phyloP scores from a whole-genome alignment of 2,329 filamentous ascomycete genomes.

The Xylaria sp. region DNA sequence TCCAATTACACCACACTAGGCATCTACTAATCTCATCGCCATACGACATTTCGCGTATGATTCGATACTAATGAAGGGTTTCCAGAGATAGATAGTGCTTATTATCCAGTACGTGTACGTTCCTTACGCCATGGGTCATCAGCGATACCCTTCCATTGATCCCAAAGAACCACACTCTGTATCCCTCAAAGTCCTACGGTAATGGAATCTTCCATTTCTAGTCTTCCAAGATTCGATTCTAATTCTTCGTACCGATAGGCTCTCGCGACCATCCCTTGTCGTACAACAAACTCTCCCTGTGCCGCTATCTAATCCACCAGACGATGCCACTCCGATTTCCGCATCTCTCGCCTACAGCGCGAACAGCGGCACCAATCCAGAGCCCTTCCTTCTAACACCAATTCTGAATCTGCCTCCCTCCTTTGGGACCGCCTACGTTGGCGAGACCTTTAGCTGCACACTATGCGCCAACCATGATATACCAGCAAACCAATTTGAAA shows the following conservation, averaged over 20 bases:
- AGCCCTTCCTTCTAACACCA: conserved; percentile 68
- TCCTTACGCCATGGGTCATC: conserved; percentile 62
- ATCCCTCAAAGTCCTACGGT: conserved; percentile 80
- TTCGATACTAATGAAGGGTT: conserved; percentile 11
- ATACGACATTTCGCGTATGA: conserved; percentile 28
- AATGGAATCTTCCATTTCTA: conserved; percentile 39
- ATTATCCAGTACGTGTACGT: conserved; percentile 13
- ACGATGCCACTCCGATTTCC: conserved; percentile 58
- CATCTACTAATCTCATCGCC: conserved; percentile 9
- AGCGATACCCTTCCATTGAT: conserved; percentile 66
- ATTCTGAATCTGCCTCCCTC: conserved; percentile 86
- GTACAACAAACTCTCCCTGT: conserved; percentile 72
- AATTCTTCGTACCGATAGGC: conserved; percentile 58
- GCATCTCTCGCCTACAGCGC: conserved; percentile 79
- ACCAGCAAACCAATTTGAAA: conserved; percentile 27
- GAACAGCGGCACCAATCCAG: conserved; percentile 58
- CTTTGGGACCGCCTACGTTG: conserved; percentile 94
- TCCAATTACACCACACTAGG: not conserved
- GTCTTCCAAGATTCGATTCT: conserved; percentile 1
- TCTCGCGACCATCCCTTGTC: conserved; percentile 83
- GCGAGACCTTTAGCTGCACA: conserved; percentile 93
- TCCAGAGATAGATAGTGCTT: conserved; percentile 4
- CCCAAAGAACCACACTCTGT: conserved; percentile 81
- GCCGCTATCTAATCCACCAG: conserved; percentile 52
- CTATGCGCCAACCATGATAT: conserved; percentile 93